Conservation (phyloP, 2,329 filamentous ascomycete species). For the Emmonsiellopsis sp. region DNA sequence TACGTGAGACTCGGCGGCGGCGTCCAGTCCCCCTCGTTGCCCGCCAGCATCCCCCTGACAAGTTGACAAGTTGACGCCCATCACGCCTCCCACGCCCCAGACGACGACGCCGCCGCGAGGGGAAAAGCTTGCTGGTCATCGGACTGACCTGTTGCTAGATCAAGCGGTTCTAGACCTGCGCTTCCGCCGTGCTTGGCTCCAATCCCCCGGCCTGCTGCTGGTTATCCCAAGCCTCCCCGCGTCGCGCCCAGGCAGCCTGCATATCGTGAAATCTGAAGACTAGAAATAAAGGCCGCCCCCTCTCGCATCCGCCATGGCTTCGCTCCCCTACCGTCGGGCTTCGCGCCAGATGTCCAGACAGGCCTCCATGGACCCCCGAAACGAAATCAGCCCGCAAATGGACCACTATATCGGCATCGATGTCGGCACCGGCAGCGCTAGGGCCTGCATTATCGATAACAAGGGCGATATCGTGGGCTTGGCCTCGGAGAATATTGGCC, state of each 20-base stretch:
- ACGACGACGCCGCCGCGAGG: background rate
- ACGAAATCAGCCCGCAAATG: constrained; percentile 47
- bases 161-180: background rate
- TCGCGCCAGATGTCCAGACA: constrained; percentile 26
- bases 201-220: background rate
- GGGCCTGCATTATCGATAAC: constrained; percentile 89
- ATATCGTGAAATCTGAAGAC: no score
- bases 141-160: background rate
- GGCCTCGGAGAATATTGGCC: constrained; percentile 64
- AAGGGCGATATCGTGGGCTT: constrained; percentile 74
- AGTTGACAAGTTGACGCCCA: background rate
- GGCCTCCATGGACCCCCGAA: constrained; percentile 38
- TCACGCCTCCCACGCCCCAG: background rate
- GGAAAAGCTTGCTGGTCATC: background rate
- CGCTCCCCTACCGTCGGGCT: constrained; percentile 24
- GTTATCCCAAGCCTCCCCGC: background rate
- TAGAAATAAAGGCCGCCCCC: background rate
- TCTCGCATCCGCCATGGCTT: constrained; percentile 17
- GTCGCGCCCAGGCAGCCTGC: constrained; percentile 1
- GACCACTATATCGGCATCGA: constrained; percentile 77
- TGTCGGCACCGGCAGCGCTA: constrained; percentile 89
- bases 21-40: no score
- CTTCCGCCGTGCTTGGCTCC: background rate
- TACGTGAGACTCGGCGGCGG: no score
- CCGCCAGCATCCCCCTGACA: no score